Conservation (phyloP, 2,329 filamentous ascomycete species). For the Apiospora koreana region DNA sequence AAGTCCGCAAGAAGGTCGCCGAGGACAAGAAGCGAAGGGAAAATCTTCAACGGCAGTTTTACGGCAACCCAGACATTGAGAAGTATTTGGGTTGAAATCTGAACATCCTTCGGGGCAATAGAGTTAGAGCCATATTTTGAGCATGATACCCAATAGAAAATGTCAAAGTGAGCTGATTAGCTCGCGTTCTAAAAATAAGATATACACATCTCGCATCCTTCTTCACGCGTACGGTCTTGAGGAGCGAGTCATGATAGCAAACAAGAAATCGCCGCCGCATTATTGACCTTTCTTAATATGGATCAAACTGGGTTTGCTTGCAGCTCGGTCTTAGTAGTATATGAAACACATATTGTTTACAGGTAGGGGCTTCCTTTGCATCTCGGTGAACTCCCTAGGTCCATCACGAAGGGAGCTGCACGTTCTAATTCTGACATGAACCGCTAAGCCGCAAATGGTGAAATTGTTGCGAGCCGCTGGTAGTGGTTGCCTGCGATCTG, state of each 20-base stretch:
- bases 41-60: slow-evolving; percentile 70
- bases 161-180: not conserved
- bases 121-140: not conserved
- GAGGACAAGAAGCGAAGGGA: slow-evolving; percentile 65
- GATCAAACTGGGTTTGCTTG: not conserved
- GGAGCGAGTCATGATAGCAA: too few species aligned
- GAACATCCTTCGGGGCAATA: not conserved
- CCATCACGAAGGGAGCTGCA: not conserved
- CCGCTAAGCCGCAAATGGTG: not conserved
- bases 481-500: too few species aligned
- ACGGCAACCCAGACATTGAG: slow-evolving; percentile 73
- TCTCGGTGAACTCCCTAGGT: not conserved
- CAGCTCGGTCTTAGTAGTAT: too few species aligned
- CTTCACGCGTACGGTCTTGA: too few species aligned
- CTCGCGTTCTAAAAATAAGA: not conserved
- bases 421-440: not conserved
- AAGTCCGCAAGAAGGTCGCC: slow-evolving; percentile 61
- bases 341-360: not conserved
- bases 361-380: not conserved
- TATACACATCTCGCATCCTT: not conserved
- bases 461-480: too few species aligned
- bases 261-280: too few species aligned
- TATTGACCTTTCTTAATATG: not conserved
- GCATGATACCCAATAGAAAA: not conserved
- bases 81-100: slow-evolving; percentile 61